Percentiles rank a stretch among this genome's conserved stretches.
Evolutionary conservation across 2,329 filamentous ascomycete genomes (phyloP).

Genomic region (Aspergillus caelatus): DNA sequence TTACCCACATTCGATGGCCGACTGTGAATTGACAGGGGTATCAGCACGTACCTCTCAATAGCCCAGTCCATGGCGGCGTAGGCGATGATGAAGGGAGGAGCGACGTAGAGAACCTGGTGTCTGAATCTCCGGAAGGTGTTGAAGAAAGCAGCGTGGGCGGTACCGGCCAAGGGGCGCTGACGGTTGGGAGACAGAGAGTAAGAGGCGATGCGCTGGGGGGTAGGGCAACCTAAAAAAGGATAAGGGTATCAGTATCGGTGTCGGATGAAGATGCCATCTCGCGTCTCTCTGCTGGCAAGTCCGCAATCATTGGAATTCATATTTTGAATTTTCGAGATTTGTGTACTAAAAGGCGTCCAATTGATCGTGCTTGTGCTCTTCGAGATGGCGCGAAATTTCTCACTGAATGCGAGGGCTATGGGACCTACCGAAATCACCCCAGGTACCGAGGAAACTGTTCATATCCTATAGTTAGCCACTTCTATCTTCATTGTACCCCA

Average conservation of each 20-base stretch:
- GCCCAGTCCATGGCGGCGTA: conserved; percentile 92
- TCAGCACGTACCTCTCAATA: conserved; percentile 71
- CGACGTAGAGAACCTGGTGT: conserved; percentile 85
- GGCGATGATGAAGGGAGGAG: conserved; percentile 73
- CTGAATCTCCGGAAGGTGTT: conserved; percentile 89
- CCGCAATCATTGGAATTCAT: not conserved
- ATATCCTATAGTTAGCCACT: conserved; percentile 28
- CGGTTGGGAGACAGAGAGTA: conserved; percentile 86
- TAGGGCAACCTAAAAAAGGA: conserved; percentile 34
- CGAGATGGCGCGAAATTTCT: not conserved
- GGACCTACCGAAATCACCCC: conserved; percentile 74
- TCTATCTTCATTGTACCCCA: not conserved
- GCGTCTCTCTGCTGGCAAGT: not conserved
- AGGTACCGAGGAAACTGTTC: conserved; percentile 70
- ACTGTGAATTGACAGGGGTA: too few species aligned
- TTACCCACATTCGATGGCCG: not conserved
- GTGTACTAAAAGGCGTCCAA: not conserved
- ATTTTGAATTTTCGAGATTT: not conserved
- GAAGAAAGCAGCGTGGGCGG: conserved; percentile 82
- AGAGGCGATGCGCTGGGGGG: conserved; percentile 60
- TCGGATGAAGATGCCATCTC: not conserved
- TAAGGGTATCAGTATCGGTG: conserved; percentile 1
- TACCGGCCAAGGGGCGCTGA: conserved; percentile 82
- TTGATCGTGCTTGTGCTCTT: conserved; percentile 7
- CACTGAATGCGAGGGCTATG: conserved; percentile 11